These are phyloP conservation scores for Phoma herbarum DNA, from an alignment of 2,329 filamentous ascomycete species.

Conservation along the genomic window DNA sequence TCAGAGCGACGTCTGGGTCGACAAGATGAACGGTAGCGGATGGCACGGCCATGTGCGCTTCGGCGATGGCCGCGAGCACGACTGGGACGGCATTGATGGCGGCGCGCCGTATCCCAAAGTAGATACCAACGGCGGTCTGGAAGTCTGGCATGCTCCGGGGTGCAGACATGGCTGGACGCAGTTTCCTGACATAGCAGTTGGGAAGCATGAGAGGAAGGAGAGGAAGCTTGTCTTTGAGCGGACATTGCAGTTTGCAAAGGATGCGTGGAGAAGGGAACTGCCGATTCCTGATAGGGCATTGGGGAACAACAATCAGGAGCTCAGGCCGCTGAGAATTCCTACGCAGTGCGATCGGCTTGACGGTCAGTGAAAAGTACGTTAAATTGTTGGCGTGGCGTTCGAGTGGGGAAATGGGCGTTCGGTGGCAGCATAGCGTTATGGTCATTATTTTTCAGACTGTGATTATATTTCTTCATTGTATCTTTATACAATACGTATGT, in stretches of 20 bases:
- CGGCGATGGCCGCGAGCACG: slow-evolving; percentile 44
- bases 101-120: slow-evolving; percentile 26
- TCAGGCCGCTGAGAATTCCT: slow-evolving; percentile 34
- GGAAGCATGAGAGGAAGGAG: slow-evolving; percentile 50
- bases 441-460: neutral
- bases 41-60: slow-evolving; percentile 48
- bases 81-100: slow-evolving; percentile 42
- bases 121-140: slow-evolving; percentile 46
- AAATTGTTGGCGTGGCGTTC: neutral
- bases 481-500: neutral
- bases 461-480: neutral
- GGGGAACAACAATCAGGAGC: slow-evolving; percentile 29
- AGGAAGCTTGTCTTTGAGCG: slow-evolving; percentile 48
- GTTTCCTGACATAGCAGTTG: slow-evolving; percentile 52
- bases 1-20: slow-evolving; percentile 55
- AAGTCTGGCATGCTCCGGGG: slow-evolving; percentile 49
- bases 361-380: neutral
- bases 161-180: slow-evolving; percentile 56
- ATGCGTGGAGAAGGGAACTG: slow-evolving; percentile 46
- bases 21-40: slow-evolving; percentile 47
- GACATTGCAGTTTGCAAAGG: slow-evolving; percentile 49
- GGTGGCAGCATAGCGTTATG: neutral
- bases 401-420: neutral
- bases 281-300: slow-evolving; percentile 19
- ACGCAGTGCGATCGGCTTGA: slow-evolving; percentile 15